phyloP scores from a whole-genome alignment of 192 early-diverging fungal species.

The Phlyctochytrium arcticum region DNA sequence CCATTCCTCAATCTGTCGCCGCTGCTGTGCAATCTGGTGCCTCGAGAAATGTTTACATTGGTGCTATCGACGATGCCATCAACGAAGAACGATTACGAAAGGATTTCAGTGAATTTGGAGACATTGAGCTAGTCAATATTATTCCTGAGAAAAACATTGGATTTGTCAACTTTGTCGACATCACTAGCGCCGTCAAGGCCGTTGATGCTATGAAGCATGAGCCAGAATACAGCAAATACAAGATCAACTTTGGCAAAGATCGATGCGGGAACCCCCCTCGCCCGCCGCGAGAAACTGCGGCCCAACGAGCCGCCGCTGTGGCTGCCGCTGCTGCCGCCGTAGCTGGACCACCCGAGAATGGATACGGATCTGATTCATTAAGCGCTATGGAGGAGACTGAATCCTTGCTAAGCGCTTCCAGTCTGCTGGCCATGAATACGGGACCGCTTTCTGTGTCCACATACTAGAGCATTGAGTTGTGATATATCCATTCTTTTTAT shows the following conservation, averaged over 20 bases:
- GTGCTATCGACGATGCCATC: slow-evolving; percentile 58
- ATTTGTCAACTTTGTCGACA: slow-evolving; percentile 83
- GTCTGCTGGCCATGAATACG: no score
- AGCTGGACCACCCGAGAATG: background rate
- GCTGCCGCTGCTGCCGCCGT: slow-evolving; percentile 19
- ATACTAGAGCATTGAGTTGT: no score
- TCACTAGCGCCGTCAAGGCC: slow-evolving; percentile 69
- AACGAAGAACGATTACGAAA: slow-evolving; percentile 64
- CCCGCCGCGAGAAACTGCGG: slow-evolving; percentile 31
- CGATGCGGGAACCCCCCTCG: slow-evolving; percentile 77
- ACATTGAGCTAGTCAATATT: slow-evolving; percentile 82
- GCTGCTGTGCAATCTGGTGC: slow-evolving; percentile 61
- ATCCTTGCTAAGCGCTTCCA: background rate
- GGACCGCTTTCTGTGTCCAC: no score
- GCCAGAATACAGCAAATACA: slow-evolving; percentile 45
- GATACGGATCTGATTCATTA: background rate
- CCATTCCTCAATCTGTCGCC: slow-evolving; percentile 45
- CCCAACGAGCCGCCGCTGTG: slow-evolving; percentile 21
- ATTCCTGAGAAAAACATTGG: slow-evolving; percentile 77
- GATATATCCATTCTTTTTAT: no score
- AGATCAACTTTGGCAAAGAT: slow-evolving; percentile 84
- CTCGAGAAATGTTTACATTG: slow-evolving; percentile 78
- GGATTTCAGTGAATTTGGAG: slow-evolving; percentile 82
- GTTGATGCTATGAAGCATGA: slow-evolving; percentile 64
- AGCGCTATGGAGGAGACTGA: background rate